phyloP scores from a whole-genome alignment of 2,329 filamentous ascomycete genomes.

The Ophiostoma australiae region DNA sequence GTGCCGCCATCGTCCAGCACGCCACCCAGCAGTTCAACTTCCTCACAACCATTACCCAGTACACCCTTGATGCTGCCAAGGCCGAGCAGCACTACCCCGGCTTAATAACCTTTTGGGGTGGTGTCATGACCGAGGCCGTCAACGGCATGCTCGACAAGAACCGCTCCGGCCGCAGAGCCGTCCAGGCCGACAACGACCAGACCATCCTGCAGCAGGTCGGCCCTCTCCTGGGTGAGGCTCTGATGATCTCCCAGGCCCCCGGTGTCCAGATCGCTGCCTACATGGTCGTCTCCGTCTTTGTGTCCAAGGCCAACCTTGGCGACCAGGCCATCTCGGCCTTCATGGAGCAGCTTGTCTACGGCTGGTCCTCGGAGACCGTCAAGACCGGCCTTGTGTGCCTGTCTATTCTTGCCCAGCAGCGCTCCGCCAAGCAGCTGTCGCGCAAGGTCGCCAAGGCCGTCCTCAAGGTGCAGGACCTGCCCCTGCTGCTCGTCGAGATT shows the following conservation, averaged over 20 bases:
- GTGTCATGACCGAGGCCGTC: slow-evolving; percentile 78
- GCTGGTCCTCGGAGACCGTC: slow-evolving; percentile 69
- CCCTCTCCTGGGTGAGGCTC: slow-evolving; percentile 69
- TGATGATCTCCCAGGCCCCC: slow-evolving; percentile 68
- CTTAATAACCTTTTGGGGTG: slow-evolving; percentile 85
- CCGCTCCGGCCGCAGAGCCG: slow-evolving; percentile 67
- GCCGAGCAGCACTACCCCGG: slow-evolving; percentile 69
- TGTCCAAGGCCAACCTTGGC: slow-evolving; percentile 72
- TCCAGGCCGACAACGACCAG: slow-evolving; percentile 78
- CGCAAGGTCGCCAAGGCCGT: slow-evolving; percentile 64
- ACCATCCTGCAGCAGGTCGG: slow-evolving; percentile 62
- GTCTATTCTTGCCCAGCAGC: slow-evolving; percentile 74
- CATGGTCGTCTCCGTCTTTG: slow-evolving; percentile 83
- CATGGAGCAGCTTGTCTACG: slow-evolving; percentile 80
- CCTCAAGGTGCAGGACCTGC: slow-evolving; percentile 57
- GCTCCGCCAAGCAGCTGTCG: slow-evolving; percentile 64
- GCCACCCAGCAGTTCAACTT: slow-evolving; percentile 74
- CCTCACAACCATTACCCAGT: slow-evolving; percentile 69
- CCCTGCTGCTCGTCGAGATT: slow-evolving; percentile 56
- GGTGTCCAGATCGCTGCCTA: slow-evolving; percentile 83
- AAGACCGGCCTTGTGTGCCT: slow-evolving; percentile 73
- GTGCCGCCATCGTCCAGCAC: slow-evolving; percentile 77
- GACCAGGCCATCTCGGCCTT: slow-evolving; percentile 77
- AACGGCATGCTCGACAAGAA: slow-evolving; percentile 74
- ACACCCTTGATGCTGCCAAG: slow-evolving; percentile 70